phyloP scores from a whole-genome alignment of 2,329 filamentous ascomycete species.

The Botrytis fabae region DNA sequence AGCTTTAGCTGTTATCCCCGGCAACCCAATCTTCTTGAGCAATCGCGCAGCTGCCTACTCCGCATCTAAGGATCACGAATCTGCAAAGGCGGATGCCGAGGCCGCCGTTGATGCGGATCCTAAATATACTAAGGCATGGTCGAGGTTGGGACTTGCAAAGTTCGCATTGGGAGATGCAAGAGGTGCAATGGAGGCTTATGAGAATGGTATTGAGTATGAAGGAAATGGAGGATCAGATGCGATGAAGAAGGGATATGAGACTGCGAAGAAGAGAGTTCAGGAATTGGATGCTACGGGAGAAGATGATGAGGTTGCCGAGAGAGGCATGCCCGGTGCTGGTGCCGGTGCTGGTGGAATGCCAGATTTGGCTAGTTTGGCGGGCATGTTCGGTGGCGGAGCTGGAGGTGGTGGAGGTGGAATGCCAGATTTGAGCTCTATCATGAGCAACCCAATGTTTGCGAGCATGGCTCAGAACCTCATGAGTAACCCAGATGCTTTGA shows the following conservation, averaged over 20 bases:
- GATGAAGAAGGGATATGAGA: conserved; percentile 97
- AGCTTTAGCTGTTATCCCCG: conserved; percentile 76
- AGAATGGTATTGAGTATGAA: conserved; percentile 89
- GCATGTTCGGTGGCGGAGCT: conserved; percentile 64
- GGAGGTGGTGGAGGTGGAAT: conserved; percentile 70
- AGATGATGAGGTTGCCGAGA: conserved; percentile 52
- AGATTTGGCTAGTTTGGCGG: conserved; percentile 67
- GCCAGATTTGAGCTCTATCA: conserved; percentile 83
- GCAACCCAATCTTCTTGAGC: conserved; percentile 94
- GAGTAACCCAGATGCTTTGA: conserved; percentile 92
- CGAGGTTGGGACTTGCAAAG: conserved; percentile 82
- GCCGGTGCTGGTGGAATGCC: conserved; percentile 64
- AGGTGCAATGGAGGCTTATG: conserved; percentile 92
- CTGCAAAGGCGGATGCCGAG: conserved; percentile 85
- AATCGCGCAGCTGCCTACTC: conserved; percentile 95
- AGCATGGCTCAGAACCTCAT: conserved; percentile 97
- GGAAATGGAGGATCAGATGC: conserved; percentile 92
- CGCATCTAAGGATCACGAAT: conserved; percentile 78
- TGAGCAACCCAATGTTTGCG: conserved; percentile 98
- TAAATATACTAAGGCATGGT: conserved; percentile 97
- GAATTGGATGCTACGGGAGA: conserved; percentile 63
- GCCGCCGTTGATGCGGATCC: conserved; percentile 85
- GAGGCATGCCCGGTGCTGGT: conserved; percentile 50
- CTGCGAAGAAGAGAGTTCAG: conserved; percentile 82
- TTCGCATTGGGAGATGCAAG: conserved; percentile 90